Evolutionary conservation across 2,329 filamentous ascomycete species (phyloP).

Genomic region (Graphiopsis chlorocephala): DNA sequence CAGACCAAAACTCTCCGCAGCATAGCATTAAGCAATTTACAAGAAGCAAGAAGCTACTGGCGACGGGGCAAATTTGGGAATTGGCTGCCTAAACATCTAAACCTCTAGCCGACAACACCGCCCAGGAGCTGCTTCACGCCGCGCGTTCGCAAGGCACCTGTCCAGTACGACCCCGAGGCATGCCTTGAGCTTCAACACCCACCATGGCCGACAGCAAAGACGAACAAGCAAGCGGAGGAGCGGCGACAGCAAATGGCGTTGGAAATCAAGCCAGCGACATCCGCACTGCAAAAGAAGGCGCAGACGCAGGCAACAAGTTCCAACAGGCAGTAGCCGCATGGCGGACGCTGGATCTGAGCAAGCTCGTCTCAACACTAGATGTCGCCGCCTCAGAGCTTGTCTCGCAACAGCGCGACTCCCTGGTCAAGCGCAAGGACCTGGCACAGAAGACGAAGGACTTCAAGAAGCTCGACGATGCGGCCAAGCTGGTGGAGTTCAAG

Average conservation of each 20-base stretch:
- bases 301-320: constrained; percentile 62
- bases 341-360: constrained; percentile 87
- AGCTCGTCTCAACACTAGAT: constrained; percentile 80
- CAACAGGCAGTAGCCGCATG: constrained; percentile 93
- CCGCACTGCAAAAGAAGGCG: constrained; percentile 29
- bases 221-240: constrained; percentile 18
- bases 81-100: background rate
- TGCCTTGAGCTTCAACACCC: constrained; percentile 8
- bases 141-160: background rate
- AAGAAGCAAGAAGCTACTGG: background rate
- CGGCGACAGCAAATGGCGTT: constrained; percentile 10
- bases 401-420: constrained; percentile 87
- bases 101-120: background rate
- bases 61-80: background rate
- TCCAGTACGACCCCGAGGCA: background rate
- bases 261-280: constrained; percentile 16
- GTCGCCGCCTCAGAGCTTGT: constrained; percentile 94
- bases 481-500: constrained; percentile 86
- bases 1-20: background rate
- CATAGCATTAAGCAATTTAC: background rate
- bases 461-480: constrained; percentile 83
- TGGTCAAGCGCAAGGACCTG: constrained; percentile 91
- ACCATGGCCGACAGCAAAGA: constrained; percentile 24
- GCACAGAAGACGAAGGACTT: constrained; percentile 99
- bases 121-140: background rate